phyloP scores from a whole-genome alignment of 345 rosid species.

The Excoecaria cochinchinensis region DNA sequence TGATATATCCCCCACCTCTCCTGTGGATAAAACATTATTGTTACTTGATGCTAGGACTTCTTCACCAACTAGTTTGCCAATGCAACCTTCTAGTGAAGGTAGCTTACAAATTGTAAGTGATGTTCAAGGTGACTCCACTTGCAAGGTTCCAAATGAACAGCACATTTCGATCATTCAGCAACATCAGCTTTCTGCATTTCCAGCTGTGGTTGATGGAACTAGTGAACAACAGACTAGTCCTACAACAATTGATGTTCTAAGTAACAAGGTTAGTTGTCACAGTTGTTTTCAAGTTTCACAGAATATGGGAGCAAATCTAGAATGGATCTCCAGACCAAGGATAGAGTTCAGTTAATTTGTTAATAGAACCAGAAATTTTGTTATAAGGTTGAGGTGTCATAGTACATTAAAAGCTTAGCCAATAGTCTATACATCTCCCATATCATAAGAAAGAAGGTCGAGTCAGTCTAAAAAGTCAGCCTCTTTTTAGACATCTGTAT shows the following conservation, averaged over 20 bases:
- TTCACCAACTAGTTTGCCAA: conserved; percentile 28
- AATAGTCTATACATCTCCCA: neutral
- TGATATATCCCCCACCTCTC: neutral
- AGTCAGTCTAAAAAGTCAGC: too few relatives aligned
- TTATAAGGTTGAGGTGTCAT: neutral
- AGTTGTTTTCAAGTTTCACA: conserved; percentile 7
- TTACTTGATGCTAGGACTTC: conserved; percentile 9
- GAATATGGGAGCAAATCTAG: neutral
- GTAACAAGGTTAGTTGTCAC: conserved; percentile 51
- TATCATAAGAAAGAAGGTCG: neutral
- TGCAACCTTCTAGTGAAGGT: conserved; percentile 23
- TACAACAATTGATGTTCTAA: conserved; percentile 19
- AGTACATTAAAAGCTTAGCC: too few relatives aligned
- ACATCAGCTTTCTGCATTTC: conserved; percentile 24
- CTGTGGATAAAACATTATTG: conserved; percentile 1
- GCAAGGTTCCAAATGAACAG: conserved; percentile 13
- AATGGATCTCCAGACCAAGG: neutral
- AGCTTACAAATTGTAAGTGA: conserved; percentile 16
- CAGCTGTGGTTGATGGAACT: conserved; percentile 18
- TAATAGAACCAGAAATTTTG: neutral
- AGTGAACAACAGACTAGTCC: conserved; percentile 20
- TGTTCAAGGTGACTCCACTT: conserved; percentile 9
- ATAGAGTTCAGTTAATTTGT: too few relatives aligned
- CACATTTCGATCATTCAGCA: conserved; percentile 23
- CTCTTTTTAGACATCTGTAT: too few relatives aligned